Percentiles rank a stretch among this genome's conserved stretches.
Evolutionary conservation across 352 stramenopile species (phyloP).

Genomic region (Pythium plurisporium): DNA sequence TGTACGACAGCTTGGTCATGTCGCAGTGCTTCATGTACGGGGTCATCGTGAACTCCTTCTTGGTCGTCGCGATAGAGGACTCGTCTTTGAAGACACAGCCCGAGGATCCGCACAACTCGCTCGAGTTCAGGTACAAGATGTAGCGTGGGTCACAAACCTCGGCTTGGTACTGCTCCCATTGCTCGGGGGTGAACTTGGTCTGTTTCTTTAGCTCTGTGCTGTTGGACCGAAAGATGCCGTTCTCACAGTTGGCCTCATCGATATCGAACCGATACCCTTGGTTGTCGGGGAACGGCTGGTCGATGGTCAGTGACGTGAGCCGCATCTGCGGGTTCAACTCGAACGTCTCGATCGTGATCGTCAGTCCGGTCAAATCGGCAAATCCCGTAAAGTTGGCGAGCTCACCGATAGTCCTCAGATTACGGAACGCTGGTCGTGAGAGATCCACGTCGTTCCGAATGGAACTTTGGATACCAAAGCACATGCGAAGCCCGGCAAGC

Average conservation of each 20-base stretch:
- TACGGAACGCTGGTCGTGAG: background rate
- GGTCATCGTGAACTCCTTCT: constrained; percentile 11
- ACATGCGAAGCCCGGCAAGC: constrained; percentile 23
- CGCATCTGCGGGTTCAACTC: constrained; percentile 28
- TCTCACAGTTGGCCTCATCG: background rate
- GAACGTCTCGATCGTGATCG: constrained; percentile 26
- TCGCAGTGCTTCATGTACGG: constrained; percentile 15
- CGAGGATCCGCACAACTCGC: background rate
- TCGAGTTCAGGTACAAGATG: constrained; percentile 1
- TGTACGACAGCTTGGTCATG: constrained; percentile 5
- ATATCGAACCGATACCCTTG: constrained; percentile 22
- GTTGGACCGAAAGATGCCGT: background rate
- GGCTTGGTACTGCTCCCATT: background rate
- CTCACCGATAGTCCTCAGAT: background rate
- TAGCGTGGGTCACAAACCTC: constrained; percentile 5
- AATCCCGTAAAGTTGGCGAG: background rate
- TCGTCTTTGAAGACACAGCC: constrained; percentile 18
- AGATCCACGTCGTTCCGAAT: background rate
- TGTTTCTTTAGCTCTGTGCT: constrained; percentile 17
- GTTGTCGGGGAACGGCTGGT: constrained; percentile 21
- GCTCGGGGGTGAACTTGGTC: background rate
- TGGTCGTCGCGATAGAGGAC: background rate
- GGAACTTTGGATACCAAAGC: constrained; percentile 18
- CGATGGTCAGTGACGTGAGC: constrained; percentile 30
- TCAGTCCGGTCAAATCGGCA: constrained; percentile 9